These are phyloP conservation scores for Parathielavia hyrcaniae DNA, from an alignment of 495 filamentous ascomycete genomes.

Conservation along the genomic window DNA sequence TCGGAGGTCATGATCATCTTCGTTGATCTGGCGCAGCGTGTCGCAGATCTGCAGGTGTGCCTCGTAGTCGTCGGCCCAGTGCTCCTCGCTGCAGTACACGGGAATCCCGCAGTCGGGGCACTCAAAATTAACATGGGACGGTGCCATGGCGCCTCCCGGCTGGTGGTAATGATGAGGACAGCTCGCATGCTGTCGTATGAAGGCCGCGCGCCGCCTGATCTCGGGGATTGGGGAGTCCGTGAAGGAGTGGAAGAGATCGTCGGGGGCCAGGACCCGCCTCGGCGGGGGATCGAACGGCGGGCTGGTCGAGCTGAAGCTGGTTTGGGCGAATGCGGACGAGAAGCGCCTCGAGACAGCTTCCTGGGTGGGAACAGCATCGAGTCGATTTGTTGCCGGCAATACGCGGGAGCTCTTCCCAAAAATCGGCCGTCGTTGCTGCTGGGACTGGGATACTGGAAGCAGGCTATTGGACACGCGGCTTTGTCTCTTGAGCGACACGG, in stretches of 20 bases:
- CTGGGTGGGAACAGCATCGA: constrained; percentile 1
- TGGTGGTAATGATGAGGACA: constrained; percentile 86
- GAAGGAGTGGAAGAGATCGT: constrained; percentile 91
- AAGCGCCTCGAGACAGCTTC: constrained; percentile 16
- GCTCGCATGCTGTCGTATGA: constrained; percentile 82
- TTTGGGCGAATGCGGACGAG: constrained; percentile 21
- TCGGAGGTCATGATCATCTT: constrained; percentile 93
- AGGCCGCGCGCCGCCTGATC: constrained; percentile 77
- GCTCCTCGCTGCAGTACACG: constrained; percentile 83
- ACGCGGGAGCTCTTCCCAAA: constrained; percentile 12
- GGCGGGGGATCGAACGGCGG: background rate
- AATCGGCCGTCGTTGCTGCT: constrained; percentile 20
- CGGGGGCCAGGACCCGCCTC: constrained; percentile 52
- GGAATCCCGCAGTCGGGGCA: constrained; percentile 96
- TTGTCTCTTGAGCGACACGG: constrained; percentile 17
- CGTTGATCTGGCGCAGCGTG: constrained; percentile 82
- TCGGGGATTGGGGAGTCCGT: constrained; percentile 77
- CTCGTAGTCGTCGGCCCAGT: constrained; percentile 94
- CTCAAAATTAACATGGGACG: constrained; percentile 81
- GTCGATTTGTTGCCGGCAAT: background rate
- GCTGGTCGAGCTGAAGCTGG: constrained; percentile 10
- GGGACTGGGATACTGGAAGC: constrained; percentile 16
- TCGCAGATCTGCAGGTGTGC: constrained; percentile 89
- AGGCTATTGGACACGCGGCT: constrained; percentile 19
- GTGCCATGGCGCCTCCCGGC: constrained; percentile 51